phyloP scores from a whole-genome alignment of 2,329 filamentous ascomycete species.

The Phoma sp. region DNA sequence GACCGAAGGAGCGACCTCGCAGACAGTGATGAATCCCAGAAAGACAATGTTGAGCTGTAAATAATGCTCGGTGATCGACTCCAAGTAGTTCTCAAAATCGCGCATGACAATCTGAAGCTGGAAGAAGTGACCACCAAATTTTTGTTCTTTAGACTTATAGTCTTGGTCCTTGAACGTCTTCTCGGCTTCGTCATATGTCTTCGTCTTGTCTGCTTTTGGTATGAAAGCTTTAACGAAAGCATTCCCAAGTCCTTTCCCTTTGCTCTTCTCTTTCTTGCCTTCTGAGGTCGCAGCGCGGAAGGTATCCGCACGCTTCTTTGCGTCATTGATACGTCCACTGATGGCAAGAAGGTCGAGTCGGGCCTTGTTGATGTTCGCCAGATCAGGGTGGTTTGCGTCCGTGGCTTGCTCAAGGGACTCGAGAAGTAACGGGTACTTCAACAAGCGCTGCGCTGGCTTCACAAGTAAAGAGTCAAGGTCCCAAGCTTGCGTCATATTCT shows the following conservation, averaged over 20 bases:
- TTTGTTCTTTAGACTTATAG: constrained; percentile 81
- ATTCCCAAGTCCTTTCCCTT: constrained; percentile 62
- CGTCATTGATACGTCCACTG: constrained; percentile 80
- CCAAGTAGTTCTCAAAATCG: constrained; percentile 91
- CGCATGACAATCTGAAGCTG: constrained; percentile 89
- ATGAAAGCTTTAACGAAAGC: constrained; percentile 86
- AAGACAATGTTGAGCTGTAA: constrained; percentile 81
- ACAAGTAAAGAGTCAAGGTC: constrained; percentile 94
- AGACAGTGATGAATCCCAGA: constrained; percentile 81
- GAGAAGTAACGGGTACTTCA: constrained; percentile 90
- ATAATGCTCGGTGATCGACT: constrained; percentile 80
- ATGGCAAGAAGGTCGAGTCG: constrained; percentile 71
- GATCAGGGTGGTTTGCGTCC: constrained; percentile 82
- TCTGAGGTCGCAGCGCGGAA: constrained; percentile 57
- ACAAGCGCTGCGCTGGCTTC: constrained; percentile 92
- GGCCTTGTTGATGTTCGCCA: constrained; percentile 71
- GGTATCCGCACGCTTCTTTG: constrained; percentile 92
- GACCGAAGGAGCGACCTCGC: constrained; percentile 64
- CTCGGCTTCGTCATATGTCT: constrained; percentile 69
- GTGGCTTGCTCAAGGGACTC: constrained; percentile 81
- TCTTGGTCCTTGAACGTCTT: constrained; percentile 76
- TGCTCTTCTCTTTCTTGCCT: constrained; percentile 46
- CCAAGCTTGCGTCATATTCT: constrained; percentile 93
- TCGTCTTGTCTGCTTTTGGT: constrained; percentile 85
- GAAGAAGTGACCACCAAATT: constrained; percentile 90